Conservation (phyloP, 164 flowering plant genomes). For the Amborella trichopoda region DNA sequence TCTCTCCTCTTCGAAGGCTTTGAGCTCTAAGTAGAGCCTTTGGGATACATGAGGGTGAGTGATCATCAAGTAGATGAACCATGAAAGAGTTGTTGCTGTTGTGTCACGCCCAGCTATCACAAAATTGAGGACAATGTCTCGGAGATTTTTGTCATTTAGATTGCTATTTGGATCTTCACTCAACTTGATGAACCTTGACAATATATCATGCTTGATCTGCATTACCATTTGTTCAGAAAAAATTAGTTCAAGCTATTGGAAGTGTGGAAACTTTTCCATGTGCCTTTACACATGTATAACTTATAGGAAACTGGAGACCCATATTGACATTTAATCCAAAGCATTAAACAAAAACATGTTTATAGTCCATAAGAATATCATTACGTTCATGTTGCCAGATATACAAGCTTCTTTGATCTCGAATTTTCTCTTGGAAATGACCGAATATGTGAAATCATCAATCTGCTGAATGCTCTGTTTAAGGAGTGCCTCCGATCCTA, state of each 20-base stretch:
- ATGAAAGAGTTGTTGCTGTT: conserved; percentile 80
- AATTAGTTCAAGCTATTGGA: no score
- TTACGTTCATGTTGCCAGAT: conserved; percentile 8
- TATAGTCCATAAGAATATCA: no score
- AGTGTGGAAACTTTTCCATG: no score
- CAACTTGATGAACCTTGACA: conserved; percentile 80
- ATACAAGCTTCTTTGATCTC: conserved; percentile 42
- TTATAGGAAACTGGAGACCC: no score
- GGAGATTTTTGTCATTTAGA: conserved; percentile 61
- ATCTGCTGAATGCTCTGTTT: conserved; percentile 54
- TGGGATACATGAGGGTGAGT: conserved; percentile 48
- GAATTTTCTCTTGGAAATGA: conserved; percentile 57
- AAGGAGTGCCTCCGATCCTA: conserved; percentile 81
- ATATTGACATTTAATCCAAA: no score
- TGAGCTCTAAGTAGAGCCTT: conserved; percentile 56
- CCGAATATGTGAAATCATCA: conserved; percentile 76
- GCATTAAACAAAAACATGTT: no score
- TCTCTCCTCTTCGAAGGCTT: conserved; percentile 36
- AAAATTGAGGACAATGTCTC: conserved; percentile 86
- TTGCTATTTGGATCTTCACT: conserved; percentile 50
- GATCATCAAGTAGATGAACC: conserved; percentile 84
- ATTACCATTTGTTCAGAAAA: no score
- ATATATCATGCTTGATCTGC: conserved; percentile 71
- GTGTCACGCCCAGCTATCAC: conserved; percentile 95
- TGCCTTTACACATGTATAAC: no score